Evolutionary conservation across 345 rosid species (phyloP).

Genomic region (Gynandropsis gynandra): DNA sequence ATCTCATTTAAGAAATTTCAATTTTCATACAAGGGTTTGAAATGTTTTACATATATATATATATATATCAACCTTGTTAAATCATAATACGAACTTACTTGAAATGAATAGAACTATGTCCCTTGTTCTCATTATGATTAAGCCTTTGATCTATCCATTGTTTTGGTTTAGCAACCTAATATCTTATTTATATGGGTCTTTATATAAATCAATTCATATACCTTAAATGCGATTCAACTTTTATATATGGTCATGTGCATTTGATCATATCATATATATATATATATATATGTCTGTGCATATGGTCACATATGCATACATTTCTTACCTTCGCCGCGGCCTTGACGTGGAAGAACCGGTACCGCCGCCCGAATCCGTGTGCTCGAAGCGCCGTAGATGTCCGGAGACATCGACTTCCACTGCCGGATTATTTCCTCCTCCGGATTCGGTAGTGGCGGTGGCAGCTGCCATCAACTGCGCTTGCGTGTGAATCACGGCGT

Average conservation of each 20-base stretch:
- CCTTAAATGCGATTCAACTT: too few species aligned
- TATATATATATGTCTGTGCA: too few species aligned
- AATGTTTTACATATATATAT: background rate
- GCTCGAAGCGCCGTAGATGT: constrained; percentile 4
- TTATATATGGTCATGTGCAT: too few species aligned
- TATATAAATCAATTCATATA: too few species aligned
- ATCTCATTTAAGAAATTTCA: background rate
- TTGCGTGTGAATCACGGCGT: constrained; percentile 10
- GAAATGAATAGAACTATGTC: background rate
- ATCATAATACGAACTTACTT: background rate
- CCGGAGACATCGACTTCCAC: constrained; percentile 18
- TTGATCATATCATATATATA: background rate
- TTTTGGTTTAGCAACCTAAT: too few species aligned
- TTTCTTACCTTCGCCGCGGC: background rate
- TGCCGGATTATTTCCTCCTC: constrained; percentile 12
- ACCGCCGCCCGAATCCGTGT: background rate
- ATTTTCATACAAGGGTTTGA: background rate
- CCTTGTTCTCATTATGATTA: background rate
- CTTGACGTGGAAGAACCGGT: background rate
- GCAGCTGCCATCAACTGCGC: constrained; percentile 6
- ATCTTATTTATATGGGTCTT: too few species aligned
- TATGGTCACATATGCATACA: background rate
- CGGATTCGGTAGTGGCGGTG: too few species aligned
- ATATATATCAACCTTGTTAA: background rate
- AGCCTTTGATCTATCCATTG: too few species aligned